These are phyloP conservation scores for Hirschioporus abietinus DNA, from an alignment of 768 basidiomycete genomes.

Conservation along the genomic window DNA sequence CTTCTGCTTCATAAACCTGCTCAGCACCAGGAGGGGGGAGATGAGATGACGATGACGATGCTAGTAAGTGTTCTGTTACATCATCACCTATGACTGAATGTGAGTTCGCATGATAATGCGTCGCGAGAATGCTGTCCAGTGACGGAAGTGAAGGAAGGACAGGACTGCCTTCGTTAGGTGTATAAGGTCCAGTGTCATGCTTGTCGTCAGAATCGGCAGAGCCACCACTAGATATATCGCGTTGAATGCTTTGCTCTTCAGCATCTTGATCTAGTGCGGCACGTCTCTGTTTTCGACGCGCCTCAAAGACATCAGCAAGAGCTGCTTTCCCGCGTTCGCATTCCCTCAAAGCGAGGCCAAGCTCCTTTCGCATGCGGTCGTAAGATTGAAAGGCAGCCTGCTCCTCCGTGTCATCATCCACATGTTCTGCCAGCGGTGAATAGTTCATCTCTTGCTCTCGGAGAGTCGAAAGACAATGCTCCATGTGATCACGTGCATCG, in stretches of 20 bases:
- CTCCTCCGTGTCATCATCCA: conserved; percentile 15
- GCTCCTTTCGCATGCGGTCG: conserved; percentile 67
- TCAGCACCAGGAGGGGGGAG: conserved; percentile 66
- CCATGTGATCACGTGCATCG: conserved; percentile 65
- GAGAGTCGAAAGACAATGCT: conserved; percentile 54
- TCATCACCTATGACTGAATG: conserved; percentile 37
- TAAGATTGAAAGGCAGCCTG: conserved; percentile 59
- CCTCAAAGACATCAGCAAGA: conserved; percentile 52
- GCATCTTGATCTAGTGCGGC: conserved; percentile 37
- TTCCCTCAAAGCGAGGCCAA: conserved; percentile 73
- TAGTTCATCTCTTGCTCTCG: conserved; percentile 32
- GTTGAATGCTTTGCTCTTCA: conserved; percentile 35
- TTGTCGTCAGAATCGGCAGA: conserved; percentile 3
- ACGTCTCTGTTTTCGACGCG: conserved; percentile 29
- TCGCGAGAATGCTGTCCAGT: neutral
- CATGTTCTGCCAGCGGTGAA: conserved; percentile 3
- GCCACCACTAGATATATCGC: neutral
- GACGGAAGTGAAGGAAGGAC: neutral
- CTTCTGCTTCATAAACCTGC: conserved; percentile 78
- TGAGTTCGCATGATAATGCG: neutral
- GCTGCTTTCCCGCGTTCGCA: conserved; percentile 75
- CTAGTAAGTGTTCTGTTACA: conserved; percentile 48
- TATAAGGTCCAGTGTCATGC: neutral
- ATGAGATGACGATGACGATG: conserved; percentile 41
- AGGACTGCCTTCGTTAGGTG: neutral